Evolutionary conservation across 2,329 filamentous ascomycete genomes (phyloP).

Genomic region (Fusarium buharicum): DNA sequence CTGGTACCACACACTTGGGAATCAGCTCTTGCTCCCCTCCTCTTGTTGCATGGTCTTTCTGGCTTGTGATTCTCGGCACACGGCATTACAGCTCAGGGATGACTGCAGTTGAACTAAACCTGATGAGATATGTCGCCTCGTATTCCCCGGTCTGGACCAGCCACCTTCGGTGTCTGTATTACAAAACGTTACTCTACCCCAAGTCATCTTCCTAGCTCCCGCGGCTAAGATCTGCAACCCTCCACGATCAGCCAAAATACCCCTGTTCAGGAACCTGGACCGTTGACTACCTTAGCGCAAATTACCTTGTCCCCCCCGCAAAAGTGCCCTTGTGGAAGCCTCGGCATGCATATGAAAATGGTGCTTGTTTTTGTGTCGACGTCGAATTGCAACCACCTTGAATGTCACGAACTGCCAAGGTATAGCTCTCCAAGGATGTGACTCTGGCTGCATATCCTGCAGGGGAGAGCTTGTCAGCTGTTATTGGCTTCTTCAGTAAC

Average conservation of each 20-base stretch:
- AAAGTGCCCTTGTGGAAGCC: conserved; percentile 30
- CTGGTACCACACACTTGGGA: no score
- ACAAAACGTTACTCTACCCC: not conserved
- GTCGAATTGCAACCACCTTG: conserved; percentile 20
- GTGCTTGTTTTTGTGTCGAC: conserved; percentile 20
- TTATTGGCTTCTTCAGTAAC: not conserved
- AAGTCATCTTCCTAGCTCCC: conserved; percentile 4
- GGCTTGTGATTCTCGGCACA: conserved; percentile 16
- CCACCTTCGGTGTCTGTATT: not conserved
- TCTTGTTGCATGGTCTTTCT: not conserved
- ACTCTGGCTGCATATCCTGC: not conserved
- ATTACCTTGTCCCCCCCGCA: conserved; percentile 22
- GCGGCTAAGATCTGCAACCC: conserved; percentile 24
- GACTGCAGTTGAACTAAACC: not conserved
- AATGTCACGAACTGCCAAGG: conserved; percentile 13
- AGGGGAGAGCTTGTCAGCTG: not conserved
- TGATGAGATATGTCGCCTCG: not conserved
- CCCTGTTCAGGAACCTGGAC: conserved; percentile 33
- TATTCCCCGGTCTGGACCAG: conserved; percentile 13
- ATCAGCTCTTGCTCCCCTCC: not conserved
- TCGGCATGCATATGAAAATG: conserved; percentile 46
- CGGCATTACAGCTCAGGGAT: not conserved
- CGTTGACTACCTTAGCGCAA: conserved; percentile 11
- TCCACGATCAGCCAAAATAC: conserved; percentile 17
- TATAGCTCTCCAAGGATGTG: not conserved